Conservation (phyloP, 495 filamentous ascomycete genomes). For the Entonaema liquescens region DNA sequence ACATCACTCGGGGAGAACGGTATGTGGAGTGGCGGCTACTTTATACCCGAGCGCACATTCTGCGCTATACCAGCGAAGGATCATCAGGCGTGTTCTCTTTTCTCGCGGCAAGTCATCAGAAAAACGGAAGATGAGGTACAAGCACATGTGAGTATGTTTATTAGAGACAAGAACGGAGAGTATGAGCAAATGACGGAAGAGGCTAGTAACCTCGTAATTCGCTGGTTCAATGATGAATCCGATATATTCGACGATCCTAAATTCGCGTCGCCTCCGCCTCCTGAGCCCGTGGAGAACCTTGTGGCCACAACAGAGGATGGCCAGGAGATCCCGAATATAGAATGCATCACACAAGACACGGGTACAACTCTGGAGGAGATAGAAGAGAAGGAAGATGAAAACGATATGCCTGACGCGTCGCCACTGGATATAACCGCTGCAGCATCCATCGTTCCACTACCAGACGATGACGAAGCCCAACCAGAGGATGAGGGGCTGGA, state of each 20-base stretch:
- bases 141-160: slow-evolving; percentile 88
- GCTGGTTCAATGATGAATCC: slow-evolving; percentile 61
- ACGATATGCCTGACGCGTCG: slow-evolving; percentile 51
- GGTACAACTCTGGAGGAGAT: slow-evolving; percentile 17
- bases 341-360: slow-evolving; percentile 15
- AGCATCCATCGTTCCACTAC: slow-evolving; percentile 54
- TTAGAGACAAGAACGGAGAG: slow-evolving; percentile 75
- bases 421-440: slow-evolving; percentile 59
- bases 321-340: slow-evolving; percentile 44
- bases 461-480: slow-evolving; percentile 47
- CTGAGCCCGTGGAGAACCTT: slow-evolving; percentile 43
- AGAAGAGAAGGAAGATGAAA: slow-evolving; percentile 24
- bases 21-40: slow-evolving; percentile 62
- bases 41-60: slow-evolving; percentile 62
- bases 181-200: slow-evolving; percentile 75
- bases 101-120: slow-evolving; percentile 71
- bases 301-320: slow-evolving; percentile 49
- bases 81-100: slow-evolving; percentile 55
- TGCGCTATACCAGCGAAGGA: slow-evolving; percentile 56
- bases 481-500: slow-evolving; percentile 35
- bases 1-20: slow-evolving; percentile 60
- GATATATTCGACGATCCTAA: slow-evolving; percentile 54
- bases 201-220: slow-evolving; percentile 65
- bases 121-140: slow-evolving; percentile 78
- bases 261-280: slow-evolving; percentile 42